phyloP scores from a whole-genome alignment of 805 yeast genomes.

The Blastobotrys mokoenaii region DNA sequence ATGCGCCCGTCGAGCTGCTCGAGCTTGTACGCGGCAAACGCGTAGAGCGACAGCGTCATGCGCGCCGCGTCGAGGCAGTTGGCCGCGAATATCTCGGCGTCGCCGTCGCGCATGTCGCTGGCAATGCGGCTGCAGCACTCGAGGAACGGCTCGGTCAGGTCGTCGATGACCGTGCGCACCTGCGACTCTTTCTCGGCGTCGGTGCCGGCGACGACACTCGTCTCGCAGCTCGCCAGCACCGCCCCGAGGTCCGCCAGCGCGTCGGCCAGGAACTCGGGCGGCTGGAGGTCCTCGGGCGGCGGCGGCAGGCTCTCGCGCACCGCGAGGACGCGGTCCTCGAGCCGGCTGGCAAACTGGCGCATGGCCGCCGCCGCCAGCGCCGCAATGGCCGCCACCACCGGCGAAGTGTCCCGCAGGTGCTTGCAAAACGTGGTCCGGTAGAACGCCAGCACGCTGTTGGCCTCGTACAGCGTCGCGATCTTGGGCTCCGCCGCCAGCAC shows the following conservation, averaged over 20 bases:
- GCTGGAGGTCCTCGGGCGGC: slow-evolving; percentile 41
- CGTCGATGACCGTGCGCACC: slow-evolving; percentile 22
- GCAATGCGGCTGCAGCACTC: slow-evolving; percentile 24
- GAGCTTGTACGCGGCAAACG: slow-evolving; percentile 23
- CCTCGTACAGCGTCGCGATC: slow-evolving; percentile 45
- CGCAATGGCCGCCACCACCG: slow-evolving; percentile 20
- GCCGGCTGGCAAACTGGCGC: slow-evolving; percentile 34
- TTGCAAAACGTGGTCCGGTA: slow-evolving; percentile 60
- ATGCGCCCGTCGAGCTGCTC: slow-evolving; percentile 23
- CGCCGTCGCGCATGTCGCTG: slow-evolving; percentile 23
- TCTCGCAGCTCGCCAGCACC: slow-evolving; percentile 40
- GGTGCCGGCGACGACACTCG: slow-evolving; percentile 20
- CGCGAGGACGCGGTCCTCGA: slow-evolving; percentile 31
- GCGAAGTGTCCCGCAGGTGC: slow-evolving; percentile 24
- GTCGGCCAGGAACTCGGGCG: slow-evolving; percentile 80
- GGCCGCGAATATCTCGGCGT: slow-evolving; percentile 24
- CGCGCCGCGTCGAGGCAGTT: slow-evolving; percentile 31
- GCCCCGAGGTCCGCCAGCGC: slow-evolving; percentile 53
- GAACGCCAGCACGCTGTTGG: slow-evolving; percentile 55
- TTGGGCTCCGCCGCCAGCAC: slow-evolving; percentile 57
- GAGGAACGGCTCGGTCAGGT: slow-evolving; percentile 27
- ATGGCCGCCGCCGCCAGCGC: slow-evolving; percentile 29
- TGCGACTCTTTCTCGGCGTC: slow-evolving; percentile 6
- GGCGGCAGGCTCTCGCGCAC: slow-evolving; percentile 26
- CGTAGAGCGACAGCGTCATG: slow-evolving; percentile 22